Conservation (phyloP, 306 rosid genomes). For the Pyrus pyrifolia region DNA sequence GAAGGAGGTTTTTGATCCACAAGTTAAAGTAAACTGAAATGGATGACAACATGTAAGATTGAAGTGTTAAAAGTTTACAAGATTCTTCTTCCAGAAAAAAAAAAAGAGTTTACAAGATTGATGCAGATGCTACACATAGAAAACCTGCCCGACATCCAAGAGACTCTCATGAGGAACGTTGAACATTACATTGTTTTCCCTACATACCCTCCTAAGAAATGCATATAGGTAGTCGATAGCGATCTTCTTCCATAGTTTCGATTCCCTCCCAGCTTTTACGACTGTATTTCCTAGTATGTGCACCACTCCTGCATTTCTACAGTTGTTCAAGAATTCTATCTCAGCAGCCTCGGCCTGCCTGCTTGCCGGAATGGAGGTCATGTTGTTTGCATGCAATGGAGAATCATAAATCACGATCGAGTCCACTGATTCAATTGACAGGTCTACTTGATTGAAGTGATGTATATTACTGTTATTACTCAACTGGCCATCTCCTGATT, state of each 20-base stretch:
- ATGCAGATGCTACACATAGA: slow-evolving; percentile 51
- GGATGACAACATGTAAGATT: neutral
- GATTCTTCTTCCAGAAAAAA: no score
- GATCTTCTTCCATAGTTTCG: slow-evolving; percentile 73
- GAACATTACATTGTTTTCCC: slow-evolving; percentile 86
- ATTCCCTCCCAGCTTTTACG: slow-evolving; percentile 73
- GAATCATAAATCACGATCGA: slow-evolving; percentile 59
- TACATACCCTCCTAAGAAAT: slow-evolving; percentile 84
- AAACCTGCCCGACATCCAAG: slow-evolving; percentile 84
- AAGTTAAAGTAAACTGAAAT: no score
- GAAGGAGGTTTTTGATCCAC: neutral
- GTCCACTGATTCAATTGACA: slow-evolving; percentile 49
- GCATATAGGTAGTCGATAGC: slow-evolving; percentile 86
- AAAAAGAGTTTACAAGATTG: neutral
- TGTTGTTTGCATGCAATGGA: slow-evolving; percentile 32
- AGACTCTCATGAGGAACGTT: slow-evolving; percentile 96
- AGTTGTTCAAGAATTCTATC: slow-evolving; percentile 64
- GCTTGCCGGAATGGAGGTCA: slow-evolving; percentile 39
- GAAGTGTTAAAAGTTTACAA: neutral
- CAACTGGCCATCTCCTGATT: slow-evolving; percentile 31
- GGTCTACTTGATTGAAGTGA: slow-evolving; percentile 31
- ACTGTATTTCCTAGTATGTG: slow-evolving; percentile 90
- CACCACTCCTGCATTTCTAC: slow-evolving; percentile 92
- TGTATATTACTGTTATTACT: slow-evolving; percentile 25
- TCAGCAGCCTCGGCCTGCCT: slow-evolving; percentile 55